Conservation (phyloP, 345 rosid genomes). For the Pistacia atlantica region DNA sequence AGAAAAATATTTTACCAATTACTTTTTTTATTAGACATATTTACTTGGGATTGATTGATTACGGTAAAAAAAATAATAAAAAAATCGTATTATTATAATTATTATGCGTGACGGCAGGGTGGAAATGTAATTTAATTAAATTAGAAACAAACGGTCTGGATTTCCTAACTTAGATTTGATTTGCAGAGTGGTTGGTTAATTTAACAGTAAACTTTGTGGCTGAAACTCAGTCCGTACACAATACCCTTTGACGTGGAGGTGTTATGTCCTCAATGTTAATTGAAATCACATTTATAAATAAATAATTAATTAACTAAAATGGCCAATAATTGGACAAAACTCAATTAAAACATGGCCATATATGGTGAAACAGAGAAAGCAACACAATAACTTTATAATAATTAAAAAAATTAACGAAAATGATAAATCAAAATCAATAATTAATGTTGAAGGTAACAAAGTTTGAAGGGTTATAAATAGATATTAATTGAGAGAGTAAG, state of each 20-base stretch:
- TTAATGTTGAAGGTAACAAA: too few relatives aligned
- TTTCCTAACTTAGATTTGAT: too few relatives aligned
- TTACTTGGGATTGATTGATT: background rate
- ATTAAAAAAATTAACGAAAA: too few relatives aligned
- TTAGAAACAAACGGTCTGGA: too few relatives aligned
- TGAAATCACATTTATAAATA: background rate
- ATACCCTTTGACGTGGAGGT: conserved; percentile 7
- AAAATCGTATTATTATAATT: too few relatives aligned
- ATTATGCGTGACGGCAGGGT: background rate
- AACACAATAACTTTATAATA: too few relatives aligned
- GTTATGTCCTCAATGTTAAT: background rate
- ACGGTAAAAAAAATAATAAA: too few relatives aligned
- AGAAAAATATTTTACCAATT: background rate
- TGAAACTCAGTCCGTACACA: background rate
- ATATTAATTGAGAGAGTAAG: too few relatives aligned
- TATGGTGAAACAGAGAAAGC: background rate
- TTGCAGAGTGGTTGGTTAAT: too few relatives aligned
- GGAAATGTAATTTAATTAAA: background rate
- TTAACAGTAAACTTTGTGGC: too few relatives aligned
- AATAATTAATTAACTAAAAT: background rate
- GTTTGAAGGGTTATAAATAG: too few relatives aligned
- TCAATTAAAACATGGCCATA: background rate
- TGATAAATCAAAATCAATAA: too few relatives aligned
- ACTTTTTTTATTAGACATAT: background rate
- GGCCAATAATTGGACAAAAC: background rate